These are phyloP conservation scores for Vanilla planifolia DNA, from an alignment of 106 monocot species.

Conservation along the genomic window DNA sequence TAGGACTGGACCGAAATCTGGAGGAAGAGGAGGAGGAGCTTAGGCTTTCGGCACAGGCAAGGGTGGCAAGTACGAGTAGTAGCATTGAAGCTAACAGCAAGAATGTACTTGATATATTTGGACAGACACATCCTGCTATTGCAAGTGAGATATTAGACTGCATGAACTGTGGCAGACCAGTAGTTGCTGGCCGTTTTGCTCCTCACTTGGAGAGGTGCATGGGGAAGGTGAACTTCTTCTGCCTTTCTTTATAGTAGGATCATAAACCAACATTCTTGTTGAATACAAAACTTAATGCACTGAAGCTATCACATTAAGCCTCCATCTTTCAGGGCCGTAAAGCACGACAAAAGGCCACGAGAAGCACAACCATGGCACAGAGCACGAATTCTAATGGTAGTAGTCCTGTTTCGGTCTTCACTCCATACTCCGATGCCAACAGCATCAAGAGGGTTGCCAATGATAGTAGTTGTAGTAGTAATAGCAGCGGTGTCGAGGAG, in stretches of 20 bases:
- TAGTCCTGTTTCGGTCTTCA: conserved; percentile 68
- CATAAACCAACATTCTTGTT: neutral
- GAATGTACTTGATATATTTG: conserved; percentile 82
- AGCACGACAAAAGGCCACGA: conserved; percentile 61
- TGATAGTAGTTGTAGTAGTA: no score
- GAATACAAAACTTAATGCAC: no score
- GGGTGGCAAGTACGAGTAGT: conserved; percentile 30
- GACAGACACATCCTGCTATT: conserved; percentile 87
- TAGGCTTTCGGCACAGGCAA: conserved; percentile 54
- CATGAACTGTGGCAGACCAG: conserved; percentile 89
- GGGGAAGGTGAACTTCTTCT: conserved; percentile 66
- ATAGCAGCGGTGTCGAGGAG: conserved; percentile 21
- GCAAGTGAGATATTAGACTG: conserved; percentile 88
- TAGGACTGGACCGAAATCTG: conserved; percentile 79
- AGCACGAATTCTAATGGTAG: conserved; percentile 52
- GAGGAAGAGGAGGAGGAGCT: conserved; percentile 92
- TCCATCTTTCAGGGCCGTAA: conserved; percentile 84
- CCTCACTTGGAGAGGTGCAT: conserved; percentile 99
- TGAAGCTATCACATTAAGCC: no score
- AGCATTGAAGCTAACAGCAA: conserved; percentile 52
- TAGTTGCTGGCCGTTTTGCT: conserved; percentile 86
- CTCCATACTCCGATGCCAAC: conserved; percentile 41
- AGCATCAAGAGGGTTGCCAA: conserved; percentile 34
- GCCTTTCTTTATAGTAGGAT: no score
- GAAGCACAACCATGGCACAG: conserved; percentile 64